Percentiles rank a stretch among this genome's conserved stretches.
phyloP scores from a whole-genome alignment of 2,329 filamentous ascomycete genomes.

The Pseudogymnoascus sp. region DNA sequence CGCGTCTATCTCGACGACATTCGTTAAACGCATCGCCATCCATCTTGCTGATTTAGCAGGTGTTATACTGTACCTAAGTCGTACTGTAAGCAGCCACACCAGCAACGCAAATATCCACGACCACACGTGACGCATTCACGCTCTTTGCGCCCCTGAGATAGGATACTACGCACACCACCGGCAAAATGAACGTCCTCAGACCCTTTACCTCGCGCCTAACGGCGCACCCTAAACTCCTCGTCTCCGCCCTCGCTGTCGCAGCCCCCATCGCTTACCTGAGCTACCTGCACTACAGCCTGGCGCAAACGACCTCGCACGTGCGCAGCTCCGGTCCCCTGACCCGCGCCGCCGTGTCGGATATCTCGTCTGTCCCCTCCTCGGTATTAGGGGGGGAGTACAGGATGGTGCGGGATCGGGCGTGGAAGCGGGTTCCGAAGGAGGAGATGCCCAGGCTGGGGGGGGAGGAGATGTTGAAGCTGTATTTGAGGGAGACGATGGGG shows the following conservation, averaged over 20 bases:
- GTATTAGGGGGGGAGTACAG: not conserved
- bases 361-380: not conserved
- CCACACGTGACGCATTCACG: too few species aligned
- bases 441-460: not conserved
- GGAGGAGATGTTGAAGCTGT: not conserved
- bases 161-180: not conserved
- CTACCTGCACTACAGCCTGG: not conserved
- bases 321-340: not conserved
- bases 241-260: not conserved
- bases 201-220: not conserved
- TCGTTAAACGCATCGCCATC: too few species aligned
- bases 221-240: not conserved
- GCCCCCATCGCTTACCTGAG: not conserved
- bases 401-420: not conserved
- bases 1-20: too few species aligned
- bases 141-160: too few species aligned
- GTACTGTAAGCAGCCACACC: too few species aligned
- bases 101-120: too few species aligned
- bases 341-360: not conserved
- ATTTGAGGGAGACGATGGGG: conserved; percentile 9
- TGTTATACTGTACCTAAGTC: too few species aligned
- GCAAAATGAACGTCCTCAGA: not conserved
- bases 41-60: too few species aligned
- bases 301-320: not conserved
- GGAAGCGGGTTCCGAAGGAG: not conserved